phyloP scores from a whole-genome alignment of 805 yeast genomes.

The Schizosaccharomyces lindneri region DNA sequence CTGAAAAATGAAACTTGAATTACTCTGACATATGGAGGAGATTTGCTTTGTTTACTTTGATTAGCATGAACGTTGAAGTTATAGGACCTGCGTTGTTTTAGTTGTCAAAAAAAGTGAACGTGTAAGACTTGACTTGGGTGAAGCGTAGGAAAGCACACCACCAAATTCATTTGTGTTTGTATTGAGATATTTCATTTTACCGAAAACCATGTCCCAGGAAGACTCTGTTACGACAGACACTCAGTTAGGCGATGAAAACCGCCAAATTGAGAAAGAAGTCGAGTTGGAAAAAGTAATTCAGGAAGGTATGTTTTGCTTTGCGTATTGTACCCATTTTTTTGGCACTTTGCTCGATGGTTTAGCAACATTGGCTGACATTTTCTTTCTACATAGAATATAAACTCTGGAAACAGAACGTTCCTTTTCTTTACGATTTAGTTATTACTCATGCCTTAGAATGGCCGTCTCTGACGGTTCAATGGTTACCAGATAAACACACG shows the following conservation, averaged over 20 bases:
- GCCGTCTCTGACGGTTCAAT: conserved; percentile 38
- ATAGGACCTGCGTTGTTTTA: neutral
- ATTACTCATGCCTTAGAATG: conserved; percentile 30
- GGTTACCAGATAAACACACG: conserved; percentile 31
- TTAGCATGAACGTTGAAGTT: too few species aligned
- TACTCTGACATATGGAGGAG: too few species aligned
- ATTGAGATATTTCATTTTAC: too few species aligned
- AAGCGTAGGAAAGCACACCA: too few species aligned
- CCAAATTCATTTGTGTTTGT: too few species aligned
- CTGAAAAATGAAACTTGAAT: too few species aligned
- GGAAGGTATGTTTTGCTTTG: neutral
- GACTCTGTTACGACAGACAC: neutral
- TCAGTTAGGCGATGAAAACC: neutral
- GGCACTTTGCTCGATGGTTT: neutral
- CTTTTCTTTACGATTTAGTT: conserved; percentile 28
- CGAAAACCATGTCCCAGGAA: neutral
- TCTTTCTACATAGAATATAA: conserved; percentile 18
- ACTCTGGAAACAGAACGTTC: conserved; percentile 38
- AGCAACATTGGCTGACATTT: neutral
- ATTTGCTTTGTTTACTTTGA: too few species aligned
- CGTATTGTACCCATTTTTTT: too few species aligned
- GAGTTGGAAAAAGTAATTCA: neutral
- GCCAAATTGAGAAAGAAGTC: neutral
- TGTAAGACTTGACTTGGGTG: too few species aligned
- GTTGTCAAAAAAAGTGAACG: neutral